Evolutionary conservation across 2,329 filamentous ascomycete species (phyloP), one percentile per base, ranked within the genome.

Genomic region (Beauveria pseudobassiana): DNA sequence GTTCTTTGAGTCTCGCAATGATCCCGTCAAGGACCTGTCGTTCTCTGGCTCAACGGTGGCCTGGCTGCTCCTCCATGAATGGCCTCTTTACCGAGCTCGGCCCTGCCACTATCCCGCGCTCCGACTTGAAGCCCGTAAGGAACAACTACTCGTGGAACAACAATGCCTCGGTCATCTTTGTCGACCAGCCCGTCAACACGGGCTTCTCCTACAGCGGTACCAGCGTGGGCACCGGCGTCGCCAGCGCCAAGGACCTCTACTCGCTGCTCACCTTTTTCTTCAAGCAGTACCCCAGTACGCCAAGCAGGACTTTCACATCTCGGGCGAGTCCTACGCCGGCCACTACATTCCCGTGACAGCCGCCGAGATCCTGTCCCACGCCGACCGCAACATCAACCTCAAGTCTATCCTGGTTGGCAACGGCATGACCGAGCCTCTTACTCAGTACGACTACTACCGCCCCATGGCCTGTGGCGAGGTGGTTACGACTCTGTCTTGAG

Each of bases 1-100:
- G 95, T 99, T 99, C 87, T 99, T 99, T 70, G 95, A 99, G 79
- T 98, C 95, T 59, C 90, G 95, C 71, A 97, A 97, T 72, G 91
- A 99, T 75, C 95, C 95, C 67, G 86, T 93, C 84, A 98, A 93
- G 72, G 95, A 98, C 75, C 95, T 52, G 91, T 98, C 53, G 88
- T 98, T 61, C 84, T 97, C 67, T 96, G 93, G 85, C 83, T 98
- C 73, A 98, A 98, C 71, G 95, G 95, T 68, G 95, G 95, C 68
- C 95, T 49, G 95, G 95, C 70, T 99, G 95, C 82, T 98, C 93
- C 26, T 98, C 93, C 61, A 82, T 99, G 71, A 97, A 92, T 65
- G 95, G 95, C 66, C 87, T 99, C 63, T 98, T 99, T 86, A 88
- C 98, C 80, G 95, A 99, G 79, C 89, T 99, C 64, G 95, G 95